Conservation (phyloP, 306 rosid genomes). For the Fragaria iinumae region DNA sequence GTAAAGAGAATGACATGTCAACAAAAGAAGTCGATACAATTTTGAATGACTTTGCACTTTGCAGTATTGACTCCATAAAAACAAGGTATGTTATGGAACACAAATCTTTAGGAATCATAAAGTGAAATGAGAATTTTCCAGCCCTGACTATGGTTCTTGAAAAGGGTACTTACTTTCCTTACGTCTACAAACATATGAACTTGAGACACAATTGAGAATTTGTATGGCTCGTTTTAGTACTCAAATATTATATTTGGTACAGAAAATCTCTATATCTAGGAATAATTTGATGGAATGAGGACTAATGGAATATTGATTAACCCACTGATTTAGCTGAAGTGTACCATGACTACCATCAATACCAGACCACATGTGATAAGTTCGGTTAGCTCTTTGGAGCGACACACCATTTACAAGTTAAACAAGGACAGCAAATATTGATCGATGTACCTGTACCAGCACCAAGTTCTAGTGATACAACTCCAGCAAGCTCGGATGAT, state of each 20-base stretch:
- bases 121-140: neutral
- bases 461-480: slow-evolving; percentile 70
- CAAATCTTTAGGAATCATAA: neutral
- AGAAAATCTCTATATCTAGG: neutral
- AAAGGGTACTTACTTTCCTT: neutral
- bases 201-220: neutral
- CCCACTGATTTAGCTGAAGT: neutral
- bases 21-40: neutral
- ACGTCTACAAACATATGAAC: neutral
- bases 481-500: slow-evolving; percentile 63
- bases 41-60: neutral
- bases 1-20: slow-evolving; percentile 28
- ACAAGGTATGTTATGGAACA: neutral
- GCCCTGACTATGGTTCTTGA: neutral
- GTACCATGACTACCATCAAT: neutral
- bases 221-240: neutral
- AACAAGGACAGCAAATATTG: neutral
- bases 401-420: neutral
- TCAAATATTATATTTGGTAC: neutral
- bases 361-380: neutral
- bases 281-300: neutral
- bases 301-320: neutral
- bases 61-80: neutral
- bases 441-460: slow-evolving; percentile 72
- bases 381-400: neutral